Percentiles rank a stretch among this genome's conserved stretches.
These are phyloP conservation scores for Daldinia vernicosa DNA, from an alignment of 495 filamentous ascomycete genomes.

Conservation along the genomic window DNA sequence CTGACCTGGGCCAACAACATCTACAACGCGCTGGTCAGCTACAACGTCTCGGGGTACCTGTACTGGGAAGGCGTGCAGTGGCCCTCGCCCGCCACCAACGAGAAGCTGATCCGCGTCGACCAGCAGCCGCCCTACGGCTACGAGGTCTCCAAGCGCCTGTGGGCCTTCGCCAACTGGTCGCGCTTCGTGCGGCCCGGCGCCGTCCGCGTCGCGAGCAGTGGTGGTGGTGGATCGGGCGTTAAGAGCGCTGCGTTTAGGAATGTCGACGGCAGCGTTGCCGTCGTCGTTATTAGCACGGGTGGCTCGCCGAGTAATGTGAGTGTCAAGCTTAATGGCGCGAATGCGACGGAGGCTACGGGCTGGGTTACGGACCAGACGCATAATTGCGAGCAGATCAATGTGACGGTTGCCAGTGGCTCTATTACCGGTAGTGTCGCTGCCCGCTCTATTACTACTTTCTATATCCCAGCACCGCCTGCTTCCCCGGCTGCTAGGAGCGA, in stretches of 20 bases:
- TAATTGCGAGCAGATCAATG: constrained; percentile 45
- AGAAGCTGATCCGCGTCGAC: constrained; percentile 57
- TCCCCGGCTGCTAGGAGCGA: constrained; percentile 8
- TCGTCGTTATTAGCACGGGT: constrained; percentile 59
- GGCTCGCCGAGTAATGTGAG: constrained; percentile 40
- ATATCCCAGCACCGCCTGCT: constrained; percentile 37
- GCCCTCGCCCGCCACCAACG: constrained; percentile 58
- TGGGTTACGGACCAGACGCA: constrained; percentile 52
- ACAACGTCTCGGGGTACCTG: constrained; percentile 58
- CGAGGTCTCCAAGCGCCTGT: constrained; percentile 57
- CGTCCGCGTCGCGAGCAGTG: constrained; percentile 49
- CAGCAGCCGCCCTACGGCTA: constrained; percentile 49
- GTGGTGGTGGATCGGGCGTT: constrained; percentile 47
- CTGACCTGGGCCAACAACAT: constrained; percentile 67
- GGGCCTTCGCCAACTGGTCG: constrained; percentile 63
- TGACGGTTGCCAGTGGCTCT: constrained; percentile 45
- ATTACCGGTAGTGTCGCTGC: constrained; percentile 51
- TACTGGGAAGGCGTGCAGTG: constrained; percentile 66
- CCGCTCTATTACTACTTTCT: constrained; percentile 50
- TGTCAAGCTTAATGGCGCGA: constrained; percentile 43
- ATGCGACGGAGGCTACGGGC: constrained; percentile 41
- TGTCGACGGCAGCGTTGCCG: constrained; percentile 56
- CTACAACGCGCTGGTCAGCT: constrained; percentile 54
- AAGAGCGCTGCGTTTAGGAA: constrained; percentile 62
- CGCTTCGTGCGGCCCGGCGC: constrained; percentile 63